Conservation (phyloP, 164 flowering plant species). For the Echeveria elegans region DNA sequence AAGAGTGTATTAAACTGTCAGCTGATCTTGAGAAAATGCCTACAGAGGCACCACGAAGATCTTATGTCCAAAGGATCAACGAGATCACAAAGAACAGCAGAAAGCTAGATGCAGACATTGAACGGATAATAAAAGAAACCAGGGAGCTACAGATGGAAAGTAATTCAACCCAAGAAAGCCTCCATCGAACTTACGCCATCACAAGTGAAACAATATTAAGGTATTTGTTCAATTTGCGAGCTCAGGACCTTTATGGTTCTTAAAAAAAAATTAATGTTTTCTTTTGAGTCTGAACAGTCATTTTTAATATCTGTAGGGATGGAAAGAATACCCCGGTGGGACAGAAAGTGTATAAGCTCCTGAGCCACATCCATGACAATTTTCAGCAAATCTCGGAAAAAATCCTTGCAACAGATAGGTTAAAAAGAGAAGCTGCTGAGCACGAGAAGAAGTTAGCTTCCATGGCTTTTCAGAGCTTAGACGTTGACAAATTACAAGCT, state of each 20-base stretch:
- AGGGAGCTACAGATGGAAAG: conserved; percentile 79
- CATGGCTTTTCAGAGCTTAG: conserved; percentile 31
- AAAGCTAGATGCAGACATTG: conserved; percentile 71
- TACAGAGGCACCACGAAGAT: conserved; percentile 45
- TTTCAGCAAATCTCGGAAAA: conserved; percentile 60
- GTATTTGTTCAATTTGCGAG: conserved; percentile 16
- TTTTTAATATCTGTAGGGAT: conserved; percentile 42
- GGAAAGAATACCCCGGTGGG: conserved; percentile 69
- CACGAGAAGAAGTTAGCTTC: conserved; percentile 59
- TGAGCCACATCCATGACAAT: conserved; percentile 60
- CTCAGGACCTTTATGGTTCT: no score
- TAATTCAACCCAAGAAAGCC: conserved; percentile 71
- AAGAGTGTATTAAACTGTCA: conserved; percentile 42
- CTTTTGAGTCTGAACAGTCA: background rate
- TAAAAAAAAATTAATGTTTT: no score
- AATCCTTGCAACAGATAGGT: conserved; percentile 56
- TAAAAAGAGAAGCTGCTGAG: conserved; percentile 51
- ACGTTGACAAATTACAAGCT: no score
- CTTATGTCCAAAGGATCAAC: conserved; percentile 53
- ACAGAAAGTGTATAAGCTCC: conserved; percentile 64
- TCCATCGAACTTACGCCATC: conserved; percentile 63
- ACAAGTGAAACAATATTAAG: conserved; percentile 70
- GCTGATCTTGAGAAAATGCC: conserved; percentile 53
- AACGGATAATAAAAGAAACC: conserved; percentile 62
- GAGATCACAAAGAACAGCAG: conserved; percentile 85